Evolutionary conservation across 148 eudicot genomes (phyloP), one percentile per base, ranked within the genome.

Genomic region (Vaccinium myrtillus): DNA sequence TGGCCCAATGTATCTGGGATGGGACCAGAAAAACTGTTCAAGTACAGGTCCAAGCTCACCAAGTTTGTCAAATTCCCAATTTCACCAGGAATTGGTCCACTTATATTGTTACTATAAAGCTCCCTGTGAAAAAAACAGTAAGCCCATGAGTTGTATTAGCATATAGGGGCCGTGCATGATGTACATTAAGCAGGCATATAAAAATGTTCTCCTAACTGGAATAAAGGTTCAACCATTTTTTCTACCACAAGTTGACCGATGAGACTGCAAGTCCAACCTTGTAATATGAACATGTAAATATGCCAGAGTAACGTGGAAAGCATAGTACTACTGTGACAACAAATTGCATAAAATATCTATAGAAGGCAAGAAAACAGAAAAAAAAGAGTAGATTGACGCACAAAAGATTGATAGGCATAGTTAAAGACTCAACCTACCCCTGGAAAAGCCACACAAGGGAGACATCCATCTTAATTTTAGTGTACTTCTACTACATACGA

Each of bases 21-120:
- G 51, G 84, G 76, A 39, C 88, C 90, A 59, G 70, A 74, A 61
- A 88, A 86, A 55, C 65, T 79, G 85, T 88, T 88, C 82, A 81
- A 79, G 80, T 87, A 86, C 73, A 88, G 87, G 86, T 88, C 87
- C 87, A 88, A 86, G 88, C 85, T 87, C 83, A 81, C 85, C 67
- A 86, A 84, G 46, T 86, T 86, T 8, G 78, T 79, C 88, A 88
- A 82, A 65, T 84, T 88, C 83, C 85, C 90, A 51, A 88, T 77
- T 32, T 82, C 88, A 78, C 30, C 46, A 39, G 88, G 85, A 78
- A 86, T 82, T 53, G 59, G 77, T 73, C 90, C 90, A 79, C 43
- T 86, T 58, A 88, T 82, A 25, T 84, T 84, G 80, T 88, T 88
- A 74, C 87, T 86, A 81, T 83, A 88, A 59, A 88, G 86, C 19